Conservation (phyloP, 352 stramenopile species). For the Phytophthora citrophthora region DNA sequence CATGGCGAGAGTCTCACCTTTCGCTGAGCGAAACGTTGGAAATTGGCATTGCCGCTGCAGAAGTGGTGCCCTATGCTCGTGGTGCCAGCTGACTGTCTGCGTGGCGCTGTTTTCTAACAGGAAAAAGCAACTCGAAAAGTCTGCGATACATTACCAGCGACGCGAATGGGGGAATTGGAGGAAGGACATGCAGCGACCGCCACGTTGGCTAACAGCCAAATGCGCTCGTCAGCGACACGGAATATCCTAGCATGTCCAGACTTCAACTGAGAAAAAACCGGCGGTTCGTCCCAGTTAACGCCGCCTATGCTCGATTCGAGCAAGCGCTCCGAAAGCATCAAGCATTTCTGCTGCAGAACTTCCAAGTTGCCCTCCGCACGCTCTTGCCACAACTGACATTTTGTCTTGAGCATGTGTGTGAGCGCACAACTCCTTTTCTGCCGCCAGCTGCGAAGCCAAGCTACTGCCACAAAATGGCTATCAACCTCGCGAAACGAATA, state of each 20-base stretch:
- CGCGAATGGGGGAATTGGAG: neutral
- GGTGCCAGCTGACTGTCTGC: neutral
- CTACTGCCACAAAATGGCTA: neutral
- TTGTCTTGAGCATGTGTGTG: too few relatives aligned
- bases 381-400: too few relatives aligned
- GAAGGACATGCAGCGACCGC: constrained; percentile 3
- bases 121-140: neutral
- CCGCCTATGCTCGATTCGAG: too few relatives aligned
- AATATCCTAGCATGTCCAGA: neutral
- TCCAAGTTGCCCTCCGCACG: too few relatives aligned
- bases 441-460: constrained; percentile 1
- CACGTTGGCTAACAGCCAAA: neutral
- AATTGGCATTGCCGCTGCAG: neutral
- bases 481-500: neutral
- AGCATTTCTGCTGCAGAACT: too few relatives aligned
- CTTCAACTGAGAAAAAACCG: neutral
- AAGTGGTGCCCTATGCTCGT: constrained; percentile 10
- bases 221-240: neutral
- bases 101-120: neutral
- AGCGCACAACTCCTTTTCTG: too few relatives aligned
- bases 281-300: too few relatives aligned
- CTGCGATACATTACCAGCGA: constrained; percentile 13
- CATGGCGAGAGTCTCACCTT: neutral
- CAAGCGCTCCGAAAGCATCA: too few relatives aligned
- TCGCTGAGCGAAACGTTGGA: neutral